Base-by-base conservation (phyloP, 306 rosid genomes). In the Fagus sylvatica region DNA sequence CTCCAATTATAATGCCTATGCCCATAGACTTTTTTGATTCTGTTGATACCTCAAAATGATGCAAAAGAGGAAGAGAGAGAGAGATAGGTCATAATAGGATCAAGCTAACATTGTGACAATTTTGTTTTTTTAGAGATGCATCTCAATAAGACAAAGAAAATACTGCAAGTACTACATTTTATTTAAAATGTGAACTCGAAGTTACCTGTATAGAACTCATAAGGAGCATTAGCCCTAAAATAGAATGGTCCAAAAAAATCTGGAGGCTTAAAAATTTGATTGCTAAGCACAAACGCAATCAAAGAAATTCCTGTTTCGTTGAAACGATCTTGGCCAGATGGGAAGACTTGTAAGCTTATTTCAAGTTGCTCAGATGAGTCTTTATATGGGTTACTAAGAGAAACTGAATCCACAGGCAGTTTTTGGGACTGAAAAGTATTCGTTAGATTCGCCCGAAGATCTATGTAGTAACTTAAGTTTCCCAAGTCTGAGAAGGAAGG, bases 1-100 rank as follows among this genome's bases (percentile, higher is more conserved):
- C 95, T 74, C 98, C 97, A 74, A 89, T 82, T 75, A 87, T 85
- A 64, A 90, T 43, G 19, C 80, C 87, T 12, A 40, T 61, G 54
- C 78, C 80, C 53, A 78, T 71, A 53, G 87, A 84, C 77, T 85
- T 86, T 49, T 79, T n/a, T 10, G 80, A 43, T 5, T 46, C 54
- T 13, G 3, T 60, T 43, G 72, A 17, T 61, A 34, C 82, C 62
- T n/a, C 57, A 30, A 66, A 74, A 71, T 41, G 19, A 17, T 72
- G 68, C 48, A 17, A 73, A 12, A 68, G 59, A 68, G 78, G n/a
- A n/a, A n/a, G 66, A 39, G 57, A 37, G 62, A 76, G 17, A 49
- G 41, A 48, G 36, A 56, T 22, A 1, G 60, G 53, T 28, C 69
- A 11, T 32, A 36, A 62, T 65, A 3, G 16, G 10, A 65, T 17